These are phyloP conservation scores for Serendipita sp. DNA, from an alignment of 768 basidiomycete species.

Conservation along the genomic window DNA sequence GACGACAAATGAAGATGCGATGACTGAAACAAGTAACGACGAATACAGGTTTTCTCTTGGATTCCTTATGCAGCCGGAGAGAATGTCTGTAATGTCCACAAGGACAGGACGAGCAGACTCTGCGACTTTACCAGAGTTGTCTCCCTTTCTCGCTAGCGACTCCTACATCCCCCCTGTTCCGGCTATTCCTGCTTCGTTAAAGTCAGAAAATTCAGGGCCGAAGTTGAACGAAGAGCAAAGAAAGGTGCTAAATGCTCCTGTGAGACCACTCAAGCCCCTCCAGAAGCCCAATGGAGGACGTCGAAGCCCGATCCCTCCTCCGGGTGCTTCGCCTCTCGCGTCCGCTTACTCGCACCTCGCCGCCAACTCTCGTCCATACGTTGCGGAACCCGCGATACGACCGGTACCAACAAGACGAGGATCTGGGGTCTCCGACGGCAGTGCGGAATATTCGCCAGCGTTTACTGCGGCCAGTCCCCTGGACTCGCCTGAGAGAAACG, in stretches of 20 bases:
- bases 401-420: background rate
- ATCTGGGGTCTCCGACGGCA: background rate
- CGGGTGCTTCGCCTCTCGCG: background rate
- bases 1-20: background rate
- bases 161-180: constrained; percentile 2
- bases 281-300: background rate
- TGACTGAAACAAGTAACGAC: constrained; percentile 1
- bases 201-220: no score
- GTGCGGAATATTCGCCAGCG: background rate
- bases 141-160: background rate
- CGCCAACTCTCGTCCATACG: constrained; percentile 1
- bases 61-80: background rate
- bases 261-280: background rate
- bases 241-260: background rate
- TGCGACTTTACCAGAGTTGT: constrained; percentile 1
- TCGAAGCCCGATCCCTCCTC: background rate
- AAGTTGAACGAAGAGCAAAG: background rate
- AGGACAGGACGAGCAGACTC: background rate
- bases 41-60: background rate
- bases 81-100: background rate
- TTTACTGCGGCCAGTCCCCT: background rate
- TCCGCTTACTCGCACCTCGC: background rate
- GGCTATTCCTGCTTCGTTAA: background rate
- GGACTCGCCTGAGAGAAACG: background rate
- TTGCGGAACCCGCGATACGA: background rate